Base-by-base conservation (phyloP, 352 stramenopile genomes). In the Pythium diclinum region DNA sequence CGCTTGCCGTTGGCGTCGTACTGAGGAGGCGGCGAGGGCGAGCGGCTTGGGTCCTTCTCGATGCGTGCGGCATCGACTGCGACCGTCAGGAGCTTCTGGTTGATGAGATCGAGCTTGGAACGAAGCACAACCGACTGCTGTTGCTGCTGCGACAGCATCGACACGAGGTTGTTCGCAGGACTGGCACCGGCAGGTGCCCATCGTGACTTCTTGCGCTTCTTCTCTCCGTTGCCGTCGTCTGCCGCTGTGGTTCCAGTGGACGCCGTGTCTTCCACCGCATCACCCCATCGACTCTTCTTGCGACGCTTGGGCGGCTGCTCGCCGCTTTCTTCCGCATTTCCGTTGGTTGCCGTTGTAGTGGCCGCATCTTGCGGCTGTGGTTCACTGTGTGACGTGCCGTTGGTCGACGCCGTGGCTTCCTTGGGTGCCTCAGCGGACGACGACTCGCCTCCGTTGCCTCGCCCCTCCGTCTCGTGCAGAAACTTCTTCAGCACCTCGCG, bases 1-100 rank as follows among this genome's bases (percentile, higher is more conserved):
- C 96, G 85, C 63, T 97, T 98, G 46, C 97, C 97, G 36, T 97
- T 95, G 14, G 86, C 77, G 56, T 99, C 97, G 79, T 99, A 99
- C 19, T 98, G 85, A 21, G 95, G 95, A 13, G 89, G 87, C 16
- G 94, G 95, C 4, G 94, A 98, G 23, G 92, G 94, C 30, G 91
- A 97, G 42, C 93, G 77, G 42, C 89, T 94, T 7, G 93, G 92
- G 63, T 98, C 89, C 59, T 90, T 81, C 66, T 94, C 87, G 17
- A 93, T 80, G 17, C 78, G 65, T 17, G 87, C 74, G 5, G 90
- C 89, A 49, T 98, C 92, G 19, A 80, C 61, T 16, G 73, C 74
- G n/a, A 97, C 91, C 1, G 89, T 96, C 33, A 69, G 75, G 13
- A 96, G 53, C 53, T 88, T 87, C 40, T 84, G 70, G 59, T 79